Conservation (phyloP, 2,329 filamentous ascomycete genomes). For the Fonsecaea erecta region DNA sequence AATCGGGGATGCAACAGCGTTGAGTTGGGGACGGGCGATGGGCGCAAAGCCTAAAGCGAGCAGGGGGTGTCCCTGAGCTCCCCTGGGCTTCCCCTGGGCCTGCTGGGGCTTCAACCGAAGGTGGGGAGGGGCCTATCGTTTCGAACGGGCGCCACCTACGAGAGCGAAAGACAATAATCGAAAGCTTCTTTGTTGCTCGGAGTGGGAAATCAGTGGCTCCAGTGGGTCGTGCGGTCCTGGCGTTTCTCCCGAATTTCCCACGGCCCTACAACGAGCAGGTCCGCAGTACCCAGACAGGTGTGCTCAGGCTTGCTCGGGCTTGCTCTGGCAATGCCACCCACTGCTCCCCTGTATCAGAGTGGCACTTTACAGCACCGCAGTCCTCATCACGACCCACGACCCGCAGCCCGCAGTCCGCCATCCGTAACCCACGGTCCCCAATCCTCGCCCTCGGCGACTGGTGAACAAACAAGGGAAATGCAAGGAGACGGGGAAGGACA, state of each 20-base stretch:
- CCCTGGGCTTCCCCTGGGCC: neutral
- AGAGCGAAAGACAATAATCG: constrained; percentile 2
- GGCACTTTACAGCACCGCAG: constrained; percentile 15
- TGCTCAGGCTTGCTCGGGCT: neutral
- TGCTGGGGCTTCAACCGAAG: constrained; percentile 1
- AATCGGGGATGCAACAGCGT: constrained; percentile 16
- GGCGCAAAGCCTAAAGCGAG: neutral
- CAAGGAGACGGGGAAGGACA: constrained; percentile 22
- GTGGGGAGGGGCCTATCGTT: neutral
- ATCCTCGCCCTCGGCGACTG: neutral
- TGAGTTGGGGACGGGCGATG: neutral
- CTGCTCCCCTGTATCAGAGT: constrained; percentile 1
- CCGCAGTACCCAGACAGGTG: neutral
- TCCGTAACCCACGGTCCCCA: neutral
- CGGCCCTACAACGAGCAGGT: constrained; percentile 14
- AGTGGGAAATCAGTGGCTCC: neutral
- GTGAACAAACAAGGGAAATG: constrained; percentile 7
- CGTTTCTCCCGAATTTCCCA: constrained; percentile 32
- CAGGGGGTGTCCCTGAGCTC: neutral
- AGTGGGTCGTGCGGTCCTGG: constrained; percentile 14
- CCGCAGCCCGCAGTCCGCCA: neutral
- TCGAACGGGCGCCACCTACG: constrained; percentile 13
- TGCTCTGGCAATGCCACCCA: neutral
- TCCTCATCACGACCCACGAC: constrained; percentile 4
- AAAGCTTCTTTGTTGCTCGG: neutral